Evolutionary conservation across 2,329 filamentous ascomycete species (phyloP).

Genomic region (Purpureocillium lavendulum): DNA sequence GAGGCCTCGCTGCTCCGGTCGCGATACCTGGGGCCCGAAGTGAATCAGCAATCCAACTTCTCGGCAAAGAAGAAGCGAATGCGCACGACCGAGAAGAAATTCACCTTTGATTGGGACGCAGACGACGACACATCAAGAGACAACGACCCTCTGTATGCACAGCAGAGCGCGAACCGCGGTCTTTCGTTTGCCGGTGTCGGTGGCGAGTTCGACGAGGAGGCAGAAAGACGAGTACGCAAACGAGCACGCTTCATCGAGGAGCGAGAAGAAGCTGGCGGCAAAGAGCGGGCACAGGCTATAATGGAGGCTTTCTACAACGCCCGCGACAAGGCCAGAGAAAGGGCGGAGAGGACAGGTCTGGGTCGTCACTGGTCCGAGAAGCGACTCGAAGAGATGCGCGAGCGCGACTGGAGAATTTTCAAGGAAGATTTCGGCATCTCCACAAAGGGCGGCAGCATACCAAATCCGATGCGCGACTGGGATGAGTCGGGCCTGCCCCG

Average conservation of each 20-base stretch:
- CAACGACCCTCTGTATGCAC: constrained; percentile 68
- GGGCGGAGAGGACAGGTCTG: constrained; percentile 63
- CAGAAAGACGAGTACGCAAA: constrained; percentile 45
- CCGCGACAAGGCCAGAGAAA: constrained; percentile 57
- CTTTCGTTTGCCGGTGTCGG: constrained; percentile 39
- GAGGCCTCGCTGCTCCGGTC: constrained; percentile 69
- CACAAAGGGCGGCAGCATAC: constrained; percentile 85
- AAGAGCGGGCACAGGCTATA: constrained; percentile 67
- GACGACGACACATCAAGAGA: constrained; percentile 71
- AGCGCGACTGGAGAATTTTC: constrained; percentile 98
- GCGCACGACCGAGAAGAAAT: constrained; percentile 90
- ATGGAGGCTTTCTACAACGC: constrained; percentile 70
- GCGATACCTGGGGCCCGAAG: constrained; percentile 85
- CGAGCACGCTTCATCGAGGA: constrained; percentile 64
- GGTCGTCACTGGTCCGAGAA: constrained; percentile 97
- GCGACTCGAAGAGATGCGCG: constrained; percentile 84
- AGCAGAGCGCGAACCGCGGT: constrained; percentile 20
- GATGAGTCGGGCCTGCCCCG: constrained; percentile 72
- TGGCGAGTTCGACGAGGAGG: constrained; percentile 43
- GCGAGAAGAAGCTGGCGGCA: constrained; percentile 68
- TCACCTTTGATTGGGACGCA: constrained; percentile 97
- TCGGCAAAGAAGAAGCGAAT: constrained; percentile 94
- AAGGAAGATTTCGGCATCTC: constrained; percentile 98
- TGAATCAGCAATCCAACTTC: constrained; percentile 74
- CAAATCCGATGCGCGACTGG: constrained; percentile 96